Evolutionary conservation across 176 grass and related monocot genomes (phyloP).

Genomic region (Avena insularis): DNA sequence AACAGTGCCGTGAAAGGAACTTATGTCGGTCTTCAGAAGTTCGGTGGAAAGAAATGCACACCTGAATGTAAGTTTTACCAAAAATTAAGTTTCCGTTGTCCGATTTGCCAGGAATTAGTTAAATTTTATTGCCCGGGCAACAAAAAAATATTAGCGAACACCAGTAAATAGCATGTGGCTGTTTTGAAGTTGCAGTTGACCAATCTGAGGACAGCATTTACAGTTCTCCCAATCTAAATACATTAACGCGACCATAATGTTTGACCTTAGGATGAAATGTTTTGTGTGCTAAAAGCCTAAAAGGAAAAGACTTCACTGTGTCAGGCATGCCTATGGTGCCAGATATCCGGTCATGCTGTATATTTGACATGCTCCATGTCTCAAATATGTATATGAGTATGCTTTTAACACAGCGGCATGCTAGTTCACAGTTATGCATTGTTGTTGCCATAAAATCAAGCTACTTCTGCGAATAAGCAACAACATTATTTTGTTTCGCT

Average conservation of each 20-base stretch:
- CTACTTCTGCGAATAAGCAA: background rate
- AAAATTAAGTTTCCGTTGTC: background rate
- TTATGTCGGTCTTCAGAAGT: slow-evolving; percentile 77
- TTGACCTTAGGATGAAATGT: slow-evolving; percentile 13
- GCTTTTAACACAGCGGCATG: background rate
- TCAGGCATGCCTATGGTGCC: background rate
- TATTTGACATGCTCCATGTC: background rate
- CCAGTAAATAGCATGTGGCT: background rate
- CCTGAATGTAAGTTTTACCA: slow-evolving; percentile 85
- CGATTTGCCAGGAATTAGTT: background rate
- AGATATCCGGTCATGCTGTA: background rate
- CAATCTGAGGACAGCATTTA: background rate
- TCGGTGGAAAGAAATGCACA: slow-evolving; percentile 84
- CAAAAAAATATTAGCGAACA: background rate
- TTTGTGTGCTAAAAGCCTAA: background rate
- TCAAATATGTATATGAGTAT: slow-evolving; percentile 2
- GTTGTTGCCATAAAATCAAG: background rate
- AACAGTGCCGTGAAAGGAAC: slow-evolving; percentile 96
- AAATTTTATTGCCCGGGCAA: background rate
- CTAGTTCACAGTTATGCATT: background rate
- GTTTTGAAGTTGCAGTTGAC: background rate
- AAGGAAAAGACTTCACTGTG: background rate
- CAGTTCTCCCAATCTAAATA: background rate
- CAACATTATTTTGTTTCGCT: background rate
- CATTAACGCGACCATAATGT: background rate